Base-by-base conservation (phyloP, 768 basidiomycete species). In the Fomitopsis pulvina region DNA sequence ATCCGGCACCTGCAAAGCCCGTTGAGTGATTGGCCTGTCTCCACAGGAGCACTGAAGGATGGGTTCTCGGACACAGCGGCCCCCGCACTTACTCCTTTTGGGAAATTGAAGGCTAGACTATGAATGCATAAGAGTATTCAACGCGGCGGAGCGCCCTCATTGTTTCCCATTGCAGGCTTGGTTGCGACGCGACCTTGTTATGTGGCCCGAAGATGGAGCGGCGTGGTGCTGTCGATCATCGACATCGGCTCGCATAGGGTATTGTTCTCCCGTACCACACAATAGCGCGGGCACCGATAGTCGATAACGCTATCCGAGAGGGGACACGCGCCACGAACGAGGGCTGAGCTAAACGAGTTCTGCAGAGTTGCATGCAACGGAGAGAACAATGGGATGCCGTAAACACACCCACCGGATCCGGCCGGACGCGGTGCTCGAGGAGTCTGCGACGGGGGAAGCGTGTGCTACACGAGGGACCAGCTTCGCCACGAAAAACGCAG, bases 321-420 rank as follows among this genome's bases (percentile, higher is more conserved):
- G 34, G 14, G 5, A 18, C 18, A 37, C 34, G 18, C 34, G 29
- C 3, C 32, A 29, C 37, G 45, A 32, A 32, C 37, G 26, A 34
- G 18, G 10, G 30, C 32, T 46, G 45, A 4, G 30, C 30, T 6
- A 37, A 37, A 14, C 14, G 18, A 37, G 45, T 24, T 18, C 7
- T 21, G 25, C 29, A 22, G 30, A n/a, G n/a, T n/a, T n/a, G 6
- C 30, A n/a, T 34, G 45, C 28, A 46, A 26, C 18, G 24, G 21
- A 11, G 45, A 46, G 47, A 40, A 48, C 37, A 48, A 40, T 48
- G 47, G 47, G n/a, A 40, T 48, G 47, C 38, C 47, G 47, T 38
- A 27, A 29, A 46, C 16, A 18, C 37, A 48, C 47, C 34, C 25
- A 48, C 30, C 47, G 47, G 47, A 40, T 38, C 24, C 24, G 34